Percentiles rank a stretch among this genome's conserved stretches.
phyloP scores from a whole-genome alignment of 768 basidiomycete species.

The Rhodotorula taiwanensis region DNA sequence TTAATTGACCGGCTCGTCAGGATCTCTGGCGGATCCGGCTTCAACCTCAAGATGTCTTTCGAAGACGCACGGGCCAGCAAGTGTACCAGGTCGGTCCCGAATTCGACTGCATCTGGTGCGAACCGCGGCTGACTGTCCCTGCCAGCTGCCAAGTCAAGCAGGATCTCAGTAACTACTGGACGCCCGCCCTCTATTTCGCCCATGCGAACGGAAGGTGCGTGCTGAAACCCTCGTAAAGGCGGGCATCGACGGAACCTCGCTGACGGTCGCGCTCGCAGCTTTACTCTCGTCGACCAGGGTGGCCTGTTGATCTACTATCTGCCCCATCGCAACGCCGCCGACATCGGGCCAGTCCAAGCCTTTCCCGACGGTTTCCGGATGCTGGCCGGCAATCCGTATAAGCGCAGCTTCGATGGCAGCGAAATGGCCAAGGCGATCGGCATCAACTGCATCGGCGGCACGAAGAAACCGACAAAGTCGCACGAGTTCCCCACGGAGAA shows the following conservation, averaged over 20 bases:
- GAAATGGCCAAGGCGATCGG: slow-evolving; percentile 14
- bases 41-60: slow-evolving; percentile 24
- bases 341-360: not conserved
- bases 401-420: not conserved
- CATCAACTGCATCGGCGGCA: slow-evolving; percentile 15
- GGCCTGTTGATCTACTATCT: slow-evolving; percentile 11
- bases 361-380: slow-evolving; percentile 28
- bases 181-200: not conserved
- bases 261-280: no score
- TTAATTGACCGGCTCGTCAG: no score
- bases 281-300: slow-evolving; percentile 8
- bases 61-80: not conserved
- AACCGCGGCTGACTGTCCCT: no score
- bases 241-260: not conserved
- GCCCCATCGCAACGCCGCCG: not conserved
- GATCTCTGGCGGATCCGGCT: slow-evolving; percentile 13
- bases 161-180: slow-evolving; percentile 28
- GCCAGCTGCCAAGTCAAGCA: slow-evolving; percentile 19
- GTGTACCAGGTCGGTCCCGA: slow-evolving; percentile 14
- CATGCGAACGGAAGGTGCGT: not conserved
- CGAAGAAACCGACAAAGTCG: not conserved
- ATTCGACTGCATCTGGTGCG: no score
- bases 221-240: not conserved
- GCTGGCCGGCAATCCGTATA: slow-evolving; percentile 33
- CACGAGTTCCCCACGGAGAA: slow-evolving; percentile 6